Conservation (phyloP, 1,139 yeast species). For the Yamadazyma blattariae region DNA sequence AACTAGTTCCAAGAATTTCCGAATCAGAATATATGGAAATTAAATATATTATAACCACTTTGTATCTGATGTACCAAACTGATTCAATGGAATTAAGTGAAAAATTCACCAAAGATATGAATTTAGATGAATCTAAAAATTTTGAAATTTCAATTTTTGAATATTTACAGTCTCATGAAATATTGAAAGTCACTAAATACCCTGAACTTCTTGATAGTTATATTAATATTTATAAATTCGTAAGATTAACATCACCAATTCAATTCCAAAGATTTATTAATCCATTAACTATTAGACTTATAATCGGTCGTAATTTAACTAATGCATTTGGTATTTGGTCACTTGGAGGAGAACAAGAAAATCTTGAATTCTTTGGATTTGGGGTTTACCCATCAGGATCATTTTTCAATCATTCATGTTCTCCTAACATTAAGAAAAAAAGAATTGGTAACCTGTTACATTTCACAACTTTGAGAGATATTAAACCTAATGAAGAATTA, state of each 20-base stretch:
- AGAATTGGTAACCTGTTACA: constrained; percentile 19
- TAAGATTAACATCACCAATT: constrained; percentile 40
- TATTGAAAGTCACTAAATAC: constrained; percentile 43
- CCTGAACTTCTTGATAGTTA: constrained; percentile 54
- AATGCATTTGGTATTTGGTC: constrained; percentile 80
- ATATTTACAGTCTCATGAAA: constrained; percentile 55
- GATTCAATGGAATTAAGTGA: neutral
- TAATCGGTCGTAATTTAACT: constrained; percentile 64
- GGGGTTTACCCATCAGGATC: constrained; percentile 68
- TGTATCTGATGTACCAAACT: constrained; percentile 21
- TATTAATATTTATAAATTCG: constrained; percentile 48
- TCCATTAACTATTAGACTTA: constrained; percentile 39
- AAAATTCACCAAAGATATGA: constrained; percentile 10
- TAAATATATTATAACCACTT: constrained; percentile 32
- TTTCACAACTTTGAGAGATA: constrained; percentile 25
- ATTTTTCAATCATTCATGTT: constrained; percentile 67
- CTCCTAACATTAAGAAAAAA: constrained; percentile 42
- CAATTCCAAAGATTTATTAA: constrained; percentile 37
- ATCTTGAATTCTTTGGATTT: constrained; percentile 64
- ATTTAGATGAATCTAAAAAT: constrained; percentile 10
- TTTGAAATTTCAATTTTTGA: constrained; percentile 35
- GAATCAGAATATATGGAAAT: constrained; percentile 38
- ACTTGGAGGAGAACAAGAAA: constrained; percentile 31
- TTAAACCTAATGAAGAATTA: constrained; percentile 48
- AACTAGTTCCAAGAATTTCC: constrained; percentile 30